phyloP scores from a whole-genome alignment of 2,329 filamentous ascomycete species.

The Aspergillus intermedius region DNA sequence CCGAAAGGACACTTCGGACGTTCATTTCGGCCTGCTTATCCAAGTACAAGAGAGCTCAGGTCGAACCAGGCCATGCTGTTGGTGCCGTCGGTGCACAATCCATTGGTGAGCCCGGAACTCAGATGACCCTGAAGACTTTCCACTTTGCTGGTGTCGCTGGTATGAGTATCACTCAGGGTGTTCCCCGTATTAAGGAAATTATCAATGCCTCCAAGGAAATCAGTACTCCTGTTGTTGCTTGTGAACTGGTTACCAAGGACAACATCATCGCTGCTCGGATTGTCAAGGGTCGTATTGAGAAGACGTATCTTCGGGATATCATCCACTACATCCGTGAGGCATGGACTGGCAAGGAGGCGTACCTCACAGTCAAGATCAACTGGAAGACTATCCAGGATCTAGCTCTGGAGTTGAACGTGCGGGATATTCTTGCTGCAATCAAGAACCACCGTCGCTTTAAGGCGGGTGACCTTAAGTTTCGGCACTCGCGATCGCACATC shows the following conservation, averaged over 20 bases:
- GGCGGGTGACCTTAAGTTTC: conserved; percentile 58
- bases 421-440: conserved; percentile 71
- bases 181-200: conserved; percentile 99
- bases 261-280: conserved; percentile 76
- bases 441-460: conserved; percentile 71
- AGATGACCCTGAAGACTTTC: conserved; percentile 99
- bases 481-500: conserved; percentile 49
- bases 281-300: conserved; percentile 90
- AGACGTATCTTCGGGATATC: conserved; percentile 80
- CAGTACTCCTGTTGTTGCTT: conserved; percentile 88
- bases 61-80: conserved; percentile 91
- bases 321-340: conserved; percentile 78
- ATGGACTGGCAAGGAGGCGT: conserved; percentile 71
- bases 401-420: conserved; percentile 68
- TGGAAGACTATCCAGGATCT: conserved; percentile 69
- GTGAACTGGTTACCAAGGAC: conserved; percentile 69
- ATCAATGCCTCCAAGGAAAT: conserved; percentile 96
- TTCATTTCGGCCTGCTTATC: conserved; percentile 79
- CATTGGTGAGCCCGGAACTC: conserved; percentile 94
- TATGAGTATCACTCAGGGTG: conserved; percentile 99
- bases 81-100: conserved; percentile 95
- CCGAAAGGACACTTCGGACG: conserved; percentile 60
- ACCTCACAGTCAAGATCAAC: conserved; percentile 76
- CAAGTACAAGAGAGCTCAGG: conserved; percentile 85
- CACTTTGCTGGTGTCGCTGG: conserved; percentile 99